Evolutionary conservation across 2,329 filamentous ascomycete species (phyloP).

Genomic region (Ceratocystis diversiconidia): DNA sequence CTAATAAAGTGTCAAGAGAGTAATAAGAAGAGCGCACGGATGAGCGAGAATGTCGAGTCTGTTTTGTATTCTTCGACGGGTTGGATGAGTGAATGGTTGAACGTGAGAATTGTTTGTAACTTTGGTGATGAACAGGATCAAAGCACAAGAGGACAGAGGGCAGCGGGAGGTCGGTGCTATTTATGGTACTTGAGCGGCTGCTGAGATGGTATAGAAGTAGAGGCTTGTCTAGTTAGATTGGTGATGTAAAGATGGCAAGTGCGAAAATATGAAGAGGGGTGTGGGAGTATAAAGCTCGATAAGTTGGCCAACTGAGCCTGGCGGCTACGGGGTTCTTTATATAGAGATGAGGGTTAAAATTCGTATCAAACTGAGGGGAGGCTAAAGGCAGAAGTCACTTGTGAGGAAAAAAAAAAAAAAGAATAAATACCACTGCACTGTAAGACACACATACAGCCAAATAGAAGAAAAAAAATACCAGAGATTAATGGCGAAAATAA

Average conservation of each 20-base stretch:
- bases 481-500: background rate
- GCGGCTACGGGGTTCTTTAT: constrained; percentile 2
- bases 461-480: background rate
- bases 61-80: background rate
- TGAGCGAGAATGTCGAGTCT: background rate
- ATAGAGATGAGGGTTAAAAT: background rate
- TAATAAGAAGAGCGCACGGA: background rate
- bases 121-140: background rate
- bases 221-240: background rate
- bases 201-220: background rate
- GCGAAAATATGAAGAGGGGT: background rate
- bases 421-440: background rate
- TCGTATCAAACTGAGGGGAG: background rate
- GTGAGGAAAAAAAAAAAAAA: background rate
- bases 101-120: background rate
- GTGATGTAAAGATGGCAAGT: background rate
- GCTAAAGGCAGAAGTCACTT: background rate
- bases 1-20: background rate
- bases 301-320: background rate
- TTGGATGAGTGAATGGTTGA: too few species aligned
- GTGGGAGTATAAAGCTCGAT: background rate
- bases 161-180: background rate
- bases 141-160: background rate
- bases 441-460: background rate
- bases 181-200: background rate